Evolutionary conservation across 1,139 yeast genomes (phyloP).

Genomic region (Zygotorulaspora mrakii): DNA sequence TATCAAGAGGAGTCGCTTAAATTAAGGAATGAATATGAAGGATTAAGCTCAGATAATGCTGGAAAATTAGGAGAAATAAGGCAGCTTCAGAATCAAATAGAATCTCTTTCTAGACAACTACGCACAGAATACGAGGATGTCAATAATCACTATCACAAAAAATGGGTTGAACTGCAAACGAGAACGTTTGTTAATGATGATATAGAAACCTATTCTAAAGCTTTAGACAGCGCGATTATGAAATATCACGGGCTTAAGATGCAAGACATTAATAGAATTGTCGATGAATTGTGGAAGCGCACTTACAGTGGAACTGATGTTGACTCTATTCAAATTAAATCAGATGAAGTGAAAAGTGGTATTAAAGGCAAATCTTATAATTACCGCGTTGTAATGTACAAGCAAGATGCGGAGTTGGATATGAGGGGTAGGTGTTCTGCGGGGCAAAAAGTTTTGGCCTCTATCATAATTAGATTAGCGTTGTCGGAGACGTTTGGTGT

Average conservation of each 20-base stretch:
- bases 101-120: slow-evolving; percentile 54
- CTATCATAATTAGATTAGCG: slow-evolving; percentile 86
- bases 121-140: slow-evolving; percentile 68
- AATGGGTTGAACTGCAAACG: slow-evolving; percentile 75
- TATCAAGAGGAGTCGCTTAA: slow-evolving; percentile 57
- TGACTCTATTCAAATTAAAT: slow-evolving; percentile 79
- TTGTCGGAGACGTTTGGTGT: slow-evolving; percentile 94
- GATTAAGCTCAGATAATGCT: slow-evolving; percentile 64
- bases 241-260: slow-evolving; percentile 85
- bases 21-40: slow-evolving; percentile 54
- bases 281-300: slow-evolving; percentile 88
- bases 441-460: slow-evolving; percentile 93
- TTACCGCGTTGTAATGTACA: slow-evolving; percentile 92
- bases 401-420: slow-evolving; percentile 86
- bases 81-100: slow-evolving; percentile 74
- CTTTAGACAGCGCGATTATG: slow-evolving; percentile 91
- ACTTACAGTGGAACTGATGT: slow-evolving; percentile 96
- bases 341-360: slow-evolving; percentile 59
- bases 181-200: slow-evolving; percentile 80
- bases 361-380: slow-evolving; percentile 74
- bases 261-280: slow-evolving; percentile 84
- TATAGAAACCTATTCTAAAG: slow-evolving; percentile 74
- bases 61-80: slow-evolving; percentile 80
- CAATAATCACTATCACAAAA: slow-evolving; percentile 58
- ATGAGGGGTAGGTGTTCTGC: slow-evolving; percentile 99